Evolutionary conservation across 164 flowering plant species (phyloP), one percentile per base, ranked within the genome.

Genomic region (Dillenia suffruticosa): DNA sequence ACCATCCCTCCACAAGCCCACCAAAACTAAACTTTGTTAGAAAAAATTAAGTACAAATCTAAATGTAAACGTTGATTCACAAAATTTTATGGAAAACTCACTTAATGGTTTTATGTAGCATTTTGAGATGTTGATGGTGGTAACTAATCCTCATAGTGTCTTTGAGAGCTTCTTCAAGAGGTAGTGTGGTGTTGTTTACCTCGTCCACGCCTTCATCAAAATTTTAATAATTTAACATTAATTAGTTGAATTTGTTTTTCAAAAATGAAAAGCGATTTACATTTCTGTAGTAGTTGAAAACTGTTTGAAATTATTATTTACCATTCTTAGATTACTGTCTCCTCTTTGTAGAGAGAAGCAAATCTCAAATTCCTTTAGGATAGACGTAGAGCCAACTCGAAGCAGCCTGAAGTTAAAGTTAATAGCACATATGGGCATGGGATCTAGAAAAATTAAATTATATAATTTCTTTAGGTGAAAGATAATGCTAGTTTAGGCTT

Each of bases 261-360:
- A 32, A 32, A 32, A 32, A 32, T 32, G 40, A 32, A 32, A 22
- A 10, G 48, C 7, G 32, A 17, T 32, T 57, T 17, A 19, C 51
- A 58, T 2, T 16, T 16, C 19, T 45, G 8, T 43, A 3, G 46
- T 48, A 15, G 11, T 19, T 9, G 46, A 58, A 5, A 45, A 0
- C 7, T 17, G 13, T 53, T 12, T 49, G 13, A 16, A 32, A 9
- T 2, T 32, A 22, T 0, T 9, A 4, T 16, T 47, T 72, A 85
- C 90, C 90, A 60, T 85, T 85, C 56, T 85, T 9, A 86, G 86
- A 54, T 83, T 68, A 0, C 70, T 69, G 59, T 14, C 58, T 80
- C 26, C 51, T 22, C 63, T 80, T 83, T 2, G 62, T 68, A 51
- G 81, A 73, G 5, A 70, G 12, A 52, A 81, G 16, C 3, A 82